These are phyloP conservation scores for Asterella californica DNA, from an alignment of 225 moss, liverwort and hornwort species.

Conservation along the genomic window DNA sequence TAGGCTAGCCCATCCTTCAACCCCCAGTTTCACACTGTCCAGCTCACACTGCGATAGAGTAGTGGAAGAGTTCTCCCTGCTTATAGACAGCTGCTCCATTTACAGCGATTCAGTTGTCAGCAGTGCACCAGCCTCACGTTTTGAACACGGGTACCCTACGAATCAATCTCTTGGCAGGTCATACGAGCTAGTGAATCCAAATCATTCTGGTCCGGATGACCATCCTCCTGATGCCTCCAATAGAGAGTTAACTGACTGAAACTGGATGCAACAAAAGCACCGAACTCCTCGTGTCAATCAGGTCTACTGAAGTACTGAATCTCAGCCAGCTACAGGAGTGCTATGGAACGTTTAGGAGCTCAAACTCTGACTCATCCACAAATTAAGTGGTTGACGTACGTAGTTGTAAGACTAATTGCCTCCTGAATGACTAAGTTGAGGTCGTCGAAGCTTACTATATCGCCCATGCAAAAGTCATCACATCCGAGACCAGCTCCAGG, in stretches of 20 bases:
- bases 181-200: neutral
- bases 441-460: neutral
- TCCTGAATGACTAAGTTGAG: neutral
- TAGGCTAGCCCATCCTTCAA: slow-evolving; percentile 43
- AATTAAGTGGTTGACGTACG: neutral
- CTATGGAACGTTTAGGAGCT: neutral
- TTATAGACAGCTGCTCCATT: slow-evolving; percentile 24
- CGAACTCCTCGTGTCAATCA: neutral
- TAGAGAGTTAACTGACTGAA: neutral
- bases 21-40: slow-evolving; percentile 39
- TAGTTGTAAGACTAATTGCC: neutral
- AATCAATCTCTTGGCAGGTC: neutral
- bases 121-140: neutral
- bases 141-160: too few relatives aligned
- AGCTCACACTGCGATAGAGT: slow-evolving; percentile 35
- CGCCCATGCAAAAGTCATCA: neutral
- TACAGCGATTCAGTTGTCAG: slow-evolving; percentile 1
- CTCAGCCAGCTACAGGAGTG: neutral
- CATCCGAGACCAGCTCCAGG: neutral
- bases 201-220: neutral
- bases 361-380: neutral
- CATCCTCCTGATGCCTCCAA: neutral
- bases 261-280: neutral
- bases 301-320: neutral
- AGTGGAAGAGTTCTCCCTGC: slow-evolving; percentile 25